phyloP scores from a whole-genome alignment of 2,329 filamentous ascomycete species.

The Dendrostoma leiphaemia region DNA sequence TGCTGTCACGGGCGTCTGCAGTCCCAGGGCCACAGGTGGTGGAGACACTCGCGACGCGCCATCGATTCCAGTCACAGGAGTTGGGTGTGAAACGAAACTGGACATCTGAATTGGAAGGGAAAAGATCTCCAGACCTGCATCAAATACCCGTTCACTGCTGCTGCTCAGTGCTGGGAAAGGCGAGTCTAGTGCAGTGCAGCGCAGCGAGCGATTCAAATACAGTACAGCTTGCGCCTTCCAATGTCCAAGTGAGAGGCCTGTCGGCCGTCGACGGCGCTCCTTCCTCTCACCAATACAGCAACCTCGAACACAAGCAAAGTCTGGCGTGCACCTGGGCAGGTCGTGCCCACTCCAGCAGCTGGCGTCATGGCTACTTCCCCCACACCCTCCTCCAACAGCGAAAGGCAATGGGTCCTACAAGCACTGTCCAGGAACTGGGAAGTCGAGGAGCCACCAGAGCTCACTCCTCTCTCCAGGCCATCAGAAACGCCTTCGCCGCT shows the following conservation, averaged over 20 bases:
- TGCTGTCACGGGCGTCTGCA: not conserved
- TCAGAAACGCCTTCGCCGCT: slow-evolving; percentile 25
- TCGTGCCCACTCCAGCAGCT: not conserved
- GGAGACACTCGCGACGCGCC: not conserved
- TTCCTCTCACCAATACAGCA: not conserved
- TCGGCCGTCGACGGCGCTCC: not conserved
- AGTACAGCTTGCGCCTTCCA: not conserved
- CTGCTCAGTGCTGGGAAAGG: not conserved
- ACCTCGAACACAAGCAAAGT: not conserved
- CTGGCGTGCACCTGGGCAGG: too few relatives aligned
- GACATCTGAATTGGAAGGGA: not conserved
- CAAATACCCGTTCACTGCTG: not conserved
- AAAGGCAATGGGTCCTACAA: slow-evolving; percentile 46
- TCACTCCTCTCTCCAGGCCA: slow-evolving; percentile 40
- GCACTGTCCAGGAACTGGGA: slow-evolving; percentile 51
- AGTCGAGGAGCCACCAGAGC: slow-evolving; percentile 39
- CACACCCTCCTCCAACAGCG: slow-evolving; percentile 30
- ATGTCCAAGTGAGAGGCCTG: not conserved
- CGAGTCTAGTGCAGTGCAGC: not conserved
- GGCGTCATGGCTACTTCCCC: slow-evolving; percentile 14
- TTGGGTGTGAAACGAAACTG: not conserved
- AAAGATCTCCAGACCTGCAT: not conserved
- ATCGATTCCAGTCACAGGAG: not conserved
- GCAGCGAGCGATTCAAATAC: too few relatives aligned
- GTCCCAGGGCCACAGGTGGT: not conserved